These are phyloP conservation scores for Oryza officinalis DNA, from an alignment of 176 grass and related monocot species.

Conservation along the genomic window DNA sequence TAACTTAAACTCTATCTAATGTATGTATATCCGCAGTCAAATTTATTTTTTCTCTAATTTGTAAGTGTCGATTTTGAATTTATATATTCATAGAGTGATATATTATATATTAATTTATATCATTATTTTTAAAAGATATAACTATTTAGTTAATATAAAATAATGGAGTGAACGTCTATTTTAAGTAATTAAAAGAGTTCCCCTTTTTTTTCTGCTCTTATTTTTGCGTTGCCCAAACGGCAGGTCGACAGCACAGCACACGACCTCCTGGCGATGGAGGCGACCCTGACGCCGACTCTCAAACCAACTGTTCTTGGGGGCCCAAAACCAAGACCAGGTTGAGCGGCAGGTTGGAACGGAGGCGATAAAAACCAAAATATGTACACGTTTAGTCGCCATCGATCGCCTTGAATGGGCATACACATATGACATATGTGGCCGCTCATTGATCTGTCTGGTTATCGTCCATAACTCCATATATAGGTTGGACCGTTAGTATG, in stretches of 20 bases:
- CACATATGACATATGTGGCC: background rate
- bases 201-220: background rate
- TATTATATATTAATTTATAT: no score
- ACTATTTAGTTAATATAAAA: no score
- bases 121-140: no score
- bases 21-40: accelerated
- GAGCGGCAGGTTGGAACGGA: background rate
- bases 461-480: constrained; percentile 1
- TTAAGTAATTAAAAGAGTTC: no score
- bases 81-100: no score
- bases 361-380: background rate
- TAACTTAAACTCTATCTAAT: no score
- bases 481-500: background rate
- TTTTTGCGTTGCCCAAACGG: background rate
- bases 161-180: no score
- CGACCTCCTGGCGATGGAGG: background rate
- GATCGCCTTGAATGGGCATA: background rate
- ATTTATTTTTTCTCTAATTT: no score
- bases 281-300: background rate
- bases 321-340: constrained; percentile 14
- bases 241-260: background rate
- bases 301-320: background rate
- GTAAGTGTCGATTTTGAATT: no score
- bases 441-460: constrained; percentile 3
- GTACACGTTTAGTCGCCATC: background rate